Conservation (phyloP, 176 grass and related monocot genomes). For the Aegilops tauschii region DNA sequence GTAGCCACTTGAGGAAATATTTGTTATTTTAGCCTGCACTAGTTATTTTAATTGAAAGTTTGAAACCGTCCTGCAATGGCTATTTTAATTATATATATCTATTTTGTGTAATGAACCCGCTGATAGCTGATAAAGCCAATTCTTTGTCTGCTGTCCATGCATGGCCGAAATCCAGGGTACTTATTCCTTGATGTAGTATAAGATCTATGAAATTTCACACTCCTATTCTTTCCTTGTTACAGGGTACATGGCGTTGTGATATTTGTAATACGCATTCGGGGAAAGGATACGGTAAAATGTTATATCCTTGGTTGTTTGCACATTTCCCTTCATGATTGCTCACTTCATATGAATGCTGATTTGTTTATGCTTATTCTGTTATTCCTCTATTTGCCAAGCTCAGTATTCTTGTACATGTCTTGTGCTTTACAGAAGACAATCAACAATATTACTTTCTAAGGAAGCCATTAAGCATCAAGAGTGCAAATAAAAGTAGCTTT, state of each 20-base stretch:
- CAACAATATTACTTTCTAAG: not conserved
- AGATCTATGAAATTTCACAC: slow-evolving; percentile 1
- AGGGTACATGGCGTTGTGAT: slow-evolving; percentile 90
- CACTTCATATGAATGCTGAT: not conserved
- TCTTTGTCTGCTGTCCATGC: not conserved
- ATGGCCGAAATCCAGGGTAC: not conserved
- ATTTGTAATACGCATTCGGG: slow-evolving; percentile 72
- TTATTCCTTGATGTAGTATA: not conserved
- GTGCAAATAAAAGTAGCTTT: not conserved
- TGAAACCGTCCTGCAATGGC: not conserved
- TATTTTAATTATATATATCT: not conserved
- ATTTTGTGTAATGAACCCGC: not conserved
- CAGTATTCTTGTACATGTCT: slow-evolving; percentile 14
- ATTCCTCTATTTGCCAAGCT: not conserved
- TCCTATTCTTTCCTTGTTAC: slow-evolving; percentile 38
- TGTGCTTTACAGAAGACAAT: not conserved
- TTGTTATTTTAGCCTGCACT: slow-evolving; percentile 4
- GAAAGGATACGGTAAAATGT: slow-evolving; percentile 87
- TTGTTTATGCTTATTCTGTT: slow-evolving; percentile 5
- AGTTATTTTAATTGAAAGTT: not conserved
- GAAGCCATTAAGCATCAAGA: not conserved
- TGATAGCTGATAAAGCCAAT: not conserved
- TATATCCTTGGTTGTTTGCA: slow-evolving; percentile 5
- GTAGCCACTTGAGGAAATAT: not conserved
- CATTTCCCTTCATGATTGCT: not conserved